Evolutionary conservation across 257 asterid genomes (phyloP).

Genomic region (Nemophila menziesii): DNA sequence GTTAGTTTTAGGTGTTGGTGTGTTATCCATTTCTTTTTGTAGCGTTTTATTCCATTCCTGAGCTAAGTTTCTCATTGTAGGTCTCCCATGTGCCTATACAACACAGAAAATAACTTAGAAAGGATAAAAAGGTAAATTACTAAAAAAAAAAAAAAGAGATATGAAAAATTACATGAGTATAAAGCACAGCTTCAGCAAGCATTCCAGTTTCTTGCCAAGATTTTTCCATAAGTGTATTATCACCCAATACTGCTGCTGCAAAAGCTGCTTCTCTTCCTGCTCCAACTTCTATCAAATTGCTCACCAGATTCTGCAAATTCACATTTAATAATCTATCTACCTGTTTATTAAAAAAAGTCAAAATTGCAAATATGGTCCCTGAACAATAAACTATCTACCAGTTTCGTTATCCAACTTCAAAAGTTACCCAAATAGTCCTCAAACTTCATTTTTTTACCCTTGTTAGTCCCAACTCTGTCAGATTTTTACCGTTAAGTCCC

Average conservation of each 20-base stretch:
- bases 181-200: constrained; percentile 98
- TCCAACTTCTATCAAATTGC: constrained; percentile 73
- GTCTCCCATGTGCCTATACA: constrained; percentile 87
- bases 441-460: too few species aligned
- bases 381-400: not conserved
- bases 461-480: too few species aligned
- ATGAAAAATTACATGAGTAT: constrained; percentile 79
- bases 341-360: not conserved
- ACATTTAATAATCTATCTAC: not conserved
- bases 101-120: constrained; percentile 2
- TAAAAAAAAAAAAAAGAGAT: constrained; percentile 7
- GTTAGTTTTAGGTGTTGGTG: constrained; percentile 64
- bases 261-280: constrained; percentile 96
- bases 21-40: constrained; percentile 78
- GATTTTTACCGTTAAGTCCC: too few species aligned
- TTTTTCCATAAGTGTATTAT: constrained; percentile 89
- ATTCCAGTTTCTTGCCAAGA: constrained; percentile 98
- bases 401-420: not conserved
- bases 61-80: constrained; percentile 70
- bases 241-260: constrained; percentile 94
- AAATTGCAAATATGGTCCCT: not conserved
- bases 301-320: constrained; percentile 73
- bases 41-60: constrained; percentile 86
- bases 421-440: too few species aligned
- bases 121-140: too few species aligned